phyloP scores from a whole-genome alignment of 257 asterid species.

The Ilex asprella region DNA sequence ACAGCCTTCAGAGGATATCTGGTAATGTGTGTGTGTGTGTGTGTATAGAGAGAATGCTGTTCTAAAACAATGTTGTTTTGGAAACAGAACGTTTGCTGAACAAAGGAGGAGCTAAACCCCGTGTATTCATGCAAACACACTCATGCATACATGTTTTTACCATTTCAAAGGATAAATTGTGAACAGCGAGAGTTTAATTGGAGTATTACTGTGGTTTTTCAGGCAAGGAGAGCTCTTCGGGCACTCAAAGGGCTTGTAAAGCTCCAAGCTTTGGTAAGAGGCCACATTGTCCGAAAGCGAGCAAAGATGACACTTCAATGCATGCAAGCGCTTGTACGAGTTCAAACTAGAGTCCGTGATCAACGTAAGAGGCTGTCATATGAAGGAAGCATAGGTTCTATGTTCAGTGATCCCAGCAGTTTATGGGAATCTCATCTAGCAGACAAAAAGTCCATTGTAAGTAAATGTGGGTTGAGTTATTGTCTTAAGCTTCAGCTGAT shows the following conservation, averaged over 20 bases:
- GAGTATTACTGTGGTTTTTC: not conserved
- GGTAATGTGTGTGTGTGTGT: constrained; percentile 31
- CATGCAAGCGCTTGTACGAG: constrained; percentile 69
- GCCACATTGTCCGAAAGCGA: constrained; percentile 63
- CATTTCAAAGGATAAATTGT: not conserved
- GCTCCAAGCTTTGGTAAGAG: constrained; percentile 81
- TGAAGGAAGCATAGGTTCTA: constrained; percentile 28
- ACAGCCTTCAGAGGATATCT: constrained; percentile 71
- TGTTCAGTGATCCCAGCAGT: constrained; percentile 8
- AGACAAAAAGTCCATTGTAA: constrained; percentile 26
- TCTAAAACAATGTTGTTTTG: too few species aligned
- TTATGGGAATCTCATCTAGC: constrained; percentile 7
- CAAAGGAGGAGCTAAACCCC: too few species aligned
- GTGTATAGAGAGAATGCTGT: too few species aligned
- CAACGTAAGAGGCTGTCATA: constrained; percentile 64
- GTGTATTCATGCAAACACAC: too few species aligned
- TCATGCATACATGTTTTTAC: not conserved
- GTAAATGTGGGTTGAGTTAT: constrained; percentile 4
- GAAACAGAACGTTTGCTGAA: too few species aligned
- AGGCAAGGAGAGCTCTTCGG: constrained; percentile 81
- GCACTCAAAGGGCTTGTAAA: constrained; percentile 78
- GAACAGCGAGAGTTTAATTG: too few species aligned
- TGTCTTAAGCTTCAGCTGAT: not conserved
- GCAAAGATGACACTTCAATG: constrained; percentile 76
- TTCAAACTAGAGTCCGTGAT: constrained; percentile 68